These are phyloP conservation scores for Metarhizium robertsii DNA, from an alignment of 2,329 filamentous ascomycete genomes.

Conservation along the genomic window DNA sequence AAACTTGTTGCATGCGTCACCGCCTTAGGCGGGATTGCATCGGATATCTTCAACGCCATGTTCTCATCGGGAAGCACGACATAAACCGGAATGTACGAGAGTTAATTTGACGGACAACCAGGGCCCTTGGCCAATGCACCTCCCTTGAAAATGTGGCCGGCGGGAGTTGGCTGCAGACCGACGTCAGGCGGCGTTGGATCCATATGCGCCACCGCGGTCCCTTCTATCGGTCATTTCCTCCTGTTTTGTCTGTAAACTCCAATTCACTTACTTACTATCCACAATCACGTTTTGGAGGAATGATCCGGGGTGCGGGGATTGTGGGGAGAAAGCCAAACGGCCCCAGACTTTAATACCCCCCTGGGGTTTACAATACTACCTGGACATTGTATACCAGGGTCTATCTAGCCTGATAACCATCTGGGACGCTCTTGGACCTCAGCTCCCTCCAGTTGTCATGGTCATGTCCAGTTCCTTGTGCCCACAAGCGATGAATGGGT, in stretches of 20 bases:
- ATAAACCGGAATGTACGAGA: not conserved
- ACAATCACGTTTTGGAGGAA: not conserved
- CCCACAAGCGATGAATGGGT: not conserved
- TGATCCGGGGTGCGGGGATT: constrained; percentile 4
- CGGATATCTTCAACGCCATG: not conserved
- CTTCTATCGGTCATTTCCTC: not conserved
- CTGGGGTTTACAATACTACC: not conserved
- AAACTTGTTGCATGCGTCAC: no score
- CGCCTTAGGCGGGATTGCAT: not conserved
- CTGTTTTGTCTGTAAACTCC: not conserved
- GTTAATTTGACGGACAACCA: not conserved
- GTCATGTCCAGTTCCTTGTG: not conserved
- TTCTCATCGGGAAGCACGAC: not conserved
- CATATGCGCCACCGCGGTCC: not conserved
- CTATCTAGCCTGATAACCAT: not conserved
- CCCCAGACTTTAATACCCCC: no score
- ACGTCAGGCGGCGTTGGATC: constrained; percentile 1
- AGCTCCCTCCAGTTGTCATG: not conserved
- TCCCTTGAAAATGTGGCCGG: not conserved
- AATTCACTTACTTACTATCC: not conserved
- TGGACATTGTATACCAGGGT: not conserved
- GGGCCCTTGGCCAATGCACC: not conserved
- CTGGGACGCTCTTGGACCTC: not conserved
- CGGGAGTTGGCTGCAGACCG: not conserved
- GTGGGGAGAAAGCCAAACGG: constrained; percentile 2